Conservation (phyloP, 2,329 filamentous ascomycete species). For the Fusarium pseudonygamai region DNA sequence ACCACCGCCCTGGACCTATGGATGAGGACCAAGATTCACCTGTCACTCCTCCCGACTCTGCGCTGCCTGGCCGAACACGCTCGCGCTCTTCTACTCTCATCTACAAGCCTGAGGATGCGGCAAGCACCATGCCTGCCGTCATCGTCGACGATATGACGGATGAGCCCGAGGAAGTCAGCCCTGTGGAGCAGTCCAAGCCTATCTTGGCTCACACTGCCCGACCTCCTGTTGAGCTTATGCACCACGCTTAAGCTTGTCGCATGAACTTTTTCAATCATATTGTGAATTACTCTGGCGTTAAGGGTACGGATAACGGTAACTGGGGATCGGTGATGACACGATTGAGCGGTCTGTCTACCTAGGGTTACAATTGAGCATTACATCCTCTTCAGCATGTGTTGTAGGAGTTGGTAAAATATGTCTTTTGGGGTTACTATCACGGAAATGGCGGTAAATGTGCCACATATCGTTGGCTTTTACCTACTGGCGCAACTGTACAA, state of each 20-base stretch:
- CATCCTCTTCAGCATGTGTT: constrained; percentile 21
- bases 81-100: constrained; percentile 73
- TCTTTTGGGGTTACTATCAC: constrained; percentile 13
- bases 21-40: constrained; percentile 48
- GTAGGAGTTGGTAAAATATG: constrained; percentile 38
- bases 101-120: constrained; percentile 65
- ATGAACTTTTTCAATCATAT: neutral
- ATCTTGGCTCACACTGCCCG: constrained; percentile 69
- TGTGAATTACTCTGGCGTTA: constrained; percentile 34
- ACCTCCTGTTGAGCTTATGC: constrained; percentile 73
- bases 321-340: constrained; percentile 5
- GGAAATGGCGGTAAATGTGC: constrained; percentile 11
- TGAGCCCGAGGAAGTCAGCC: constrained; percentile 57
- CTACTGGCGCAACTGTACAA: constrained; percentile 17
- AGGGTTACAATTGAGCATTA: constrained; percentile 29
- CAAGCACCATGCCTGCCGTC: constrained; percentile 70
- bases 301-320: constrained; percentile 17
- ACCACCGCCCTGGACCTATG: constrained; percentile 57
- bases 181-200: constrained; percentile 54
- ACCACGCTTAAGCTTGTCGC: constrained; percentile 46
- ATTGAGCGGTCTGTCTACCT: constrained; percentile 15
- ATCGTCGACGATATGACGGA: constrained; percentile 75
- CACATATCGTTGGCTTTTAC: constrained; percentile 4
- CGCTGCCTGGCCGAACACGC: constrained; percentile 49
- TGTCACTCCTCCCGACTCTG: constrained; percentile 45